A percentile compares a stretch with the other conserved stretches of the same genome.
These are phyloP conservation scores for Didymella exigua DNA, from an alignment of 2,329 filamentous ascomycete genomes.

Conservation along the genomic window DNA sequence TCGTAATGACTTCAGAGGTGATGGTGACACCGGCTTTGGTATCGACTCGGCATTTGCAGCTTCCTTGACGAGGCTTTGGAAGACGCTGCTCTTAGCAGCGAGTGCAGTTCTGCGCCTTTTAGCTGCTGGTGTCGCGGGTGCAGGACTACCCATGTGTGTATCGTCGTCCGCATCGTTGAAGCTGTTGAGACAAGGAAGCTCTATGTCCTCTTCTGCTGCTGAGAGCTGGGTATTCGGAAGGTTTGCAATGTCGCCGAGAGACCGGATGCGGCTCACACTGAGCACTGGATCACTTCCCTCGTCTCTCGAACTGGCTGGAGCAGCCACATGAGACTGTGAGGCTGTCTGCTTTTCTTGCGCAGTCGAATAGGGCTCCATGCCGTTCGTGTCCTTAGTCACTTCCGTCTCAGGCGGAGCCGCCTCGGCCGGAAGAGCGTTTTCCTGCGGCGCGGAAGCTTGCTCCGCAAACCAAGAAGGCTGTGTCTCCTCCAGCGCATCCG, in stretches of 20 bases:
- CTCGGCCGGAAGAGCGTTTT: background rate
- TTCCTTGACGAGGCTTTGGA: constrained; percentile 25
- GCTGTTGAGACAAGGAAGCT: constrained; percentile 42
- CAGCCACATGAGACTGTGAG: constrained; percentile 25
- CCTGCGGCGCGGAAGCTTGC: background rate
- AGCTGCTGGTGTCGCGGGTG: constrained; percentile 29
- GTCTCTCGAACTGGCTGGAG: constrained; percentile 22
- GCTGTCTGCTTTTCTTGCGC: constrained; percentile 48
- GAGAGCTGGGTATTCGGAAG: constrained; percentile 43
- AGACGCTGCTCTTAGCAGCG: constrained; percentile 26
- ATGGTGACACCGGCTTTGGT: constrained; percentile 19
- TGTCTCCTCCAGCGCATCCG: constrained; percentile 43
- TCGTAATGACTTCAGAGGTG: constrained; percentile 25
- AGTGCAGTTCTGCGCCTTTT: constrained; percentile 43
- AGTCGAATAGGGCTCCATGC: constrained; percentile 36
- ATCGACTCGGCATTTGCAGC: constrained; percentile 15
- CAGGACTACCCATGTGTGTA: constrained; percentile 30
- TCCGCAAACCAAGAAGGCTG: constrained; percentile 36
- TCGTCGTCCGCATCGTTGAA: constrained; percentile 43
- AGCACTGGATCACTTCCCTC: constrained; percentile 22
- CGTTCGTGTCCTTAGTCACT: constrained; percentile 22
- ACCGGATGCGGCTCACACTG: constrained; percentile 25
- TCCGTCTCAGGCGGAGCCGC: background rate
- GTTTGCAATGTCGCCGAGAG: constrained; percentile 46
- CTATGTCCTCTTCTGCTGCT: constrained; percentile 39